Evolutionary conservation across 768 basidiomycete species (phyloP), one percentile per base, ranked within the genome.

Genomic region (Russula earlei): DNA sequence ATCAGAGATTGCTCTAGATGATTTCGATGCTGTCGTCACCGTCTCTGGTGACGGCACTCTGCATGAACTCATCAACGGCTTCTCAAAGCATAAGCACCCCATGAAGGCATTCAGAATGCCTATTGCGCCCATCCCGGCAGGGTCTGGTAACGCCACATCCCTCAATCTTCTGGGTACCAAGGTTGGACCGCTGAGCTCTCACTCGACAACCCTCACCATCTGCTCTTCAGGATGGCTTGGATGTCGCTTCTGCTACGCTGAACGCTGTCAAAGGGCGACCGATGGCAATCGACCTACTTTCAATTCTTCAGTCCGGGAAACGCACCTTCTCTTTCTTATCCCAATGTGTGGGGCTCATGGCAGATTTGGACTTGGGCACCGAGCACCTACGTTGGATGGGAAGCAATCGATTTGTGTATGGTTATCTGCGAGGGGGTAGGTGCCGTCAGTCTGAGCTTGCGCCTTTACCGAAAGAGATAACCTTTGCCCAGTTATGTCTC

Each of bases 311-410:
- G 64, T 74, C 75, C 10, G 77, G 74, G 47, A 83, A 77, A 60
- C 75, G 78, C 7, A 74, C 73, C 2, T 75, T 87, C 64, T 89
- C 87, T 14, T 93, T 89, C 73, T 83, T 93, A 81, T 82, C 86
- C 0, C 89, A 91, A 70, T 77, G 84, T 3, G 65, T 89, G 20
- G 91, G 91, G 3, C 74, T 94, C 31, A 86, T 91, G 81, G 89
- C 91, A 3, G 89, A 93, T 59, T 56, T 91, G 38, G 91, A 92
- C 69, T 70, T 88, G 43, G 85, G 85, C 53, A 94, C 91, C 1
- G 91, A 93, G 57, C 72, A 88, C 63, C 69, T 93, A 40, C 79
- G 90, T 9, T 92, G 87, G 84, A 84, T 94, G 83, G 91, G 91
- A 10, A 85, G 85, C 64, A 72, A 76, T 12, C 83, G 91, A 9